Evolutionary conservation across 176 grass and related monocot species (phyloP).

Genomic region (Ampelocalamus luodianensis): DNA sequence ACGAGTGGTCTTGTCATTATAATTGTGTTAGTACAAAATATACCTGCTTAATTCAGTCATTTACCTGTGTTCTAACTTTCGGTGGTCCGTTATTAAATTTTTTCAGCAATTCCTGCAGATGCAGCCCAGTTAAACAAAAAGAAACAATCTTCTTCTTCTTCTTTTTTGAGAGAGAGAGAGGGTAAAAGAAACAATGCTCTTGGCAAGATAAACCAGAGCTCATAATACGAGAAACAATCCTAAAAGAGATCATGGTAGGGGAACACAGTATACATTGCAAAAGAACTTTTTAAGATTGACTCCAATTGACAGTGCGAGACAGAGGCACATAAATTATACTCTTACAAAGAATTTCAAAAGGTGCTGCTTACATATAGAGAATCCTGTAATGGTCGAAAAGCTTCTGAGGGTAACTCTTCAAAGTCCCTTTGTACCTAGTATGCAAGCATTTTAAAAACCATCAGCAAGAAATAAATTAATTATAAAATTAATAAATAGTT

Average conservation of each 20-base stretch:
- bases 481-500: background rate
- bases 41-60: constrained; percentile 30
- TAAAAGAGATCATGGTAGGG: background rate
- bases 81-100: constrained; percentile 84
- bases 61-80: constrained; percentile 99
- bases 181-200: background rate
- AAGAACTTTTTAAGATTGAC: constrained; percentile 3
- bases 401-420: constrained; percentile 91
- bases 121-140: constrained; percentile 24
- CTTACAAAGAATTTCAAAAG: constrained; percentile 29
- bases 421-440: constrained; percentile 97
- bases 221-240: constrained; percentile 15
- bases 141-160: background rate
- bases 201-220: constrained; percentile 2
- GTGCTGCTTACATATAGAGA: constrained; percentile 84
- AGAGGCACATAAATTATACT: constrained; percentile 17
- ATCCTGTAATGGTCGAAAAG: constrained; percentile 81
- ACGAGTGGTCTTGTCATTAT: constrained; percentile 24
- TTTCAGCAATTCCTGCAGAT: constrained; percentile 77
- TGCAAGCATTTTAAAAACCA: constrained; percentile 43
- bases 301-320: background rate
- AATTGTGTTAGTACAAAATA: constrained; percentile 34
- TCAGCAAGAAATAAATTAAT: background rate
- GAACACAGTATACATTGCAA: constrained; percentile 22
- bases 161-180: background rate